Base-by-base conservation (phyloP, 2,329 filamentous ascomycete genomes). In the Clarireedia monteithiana region DNA sequence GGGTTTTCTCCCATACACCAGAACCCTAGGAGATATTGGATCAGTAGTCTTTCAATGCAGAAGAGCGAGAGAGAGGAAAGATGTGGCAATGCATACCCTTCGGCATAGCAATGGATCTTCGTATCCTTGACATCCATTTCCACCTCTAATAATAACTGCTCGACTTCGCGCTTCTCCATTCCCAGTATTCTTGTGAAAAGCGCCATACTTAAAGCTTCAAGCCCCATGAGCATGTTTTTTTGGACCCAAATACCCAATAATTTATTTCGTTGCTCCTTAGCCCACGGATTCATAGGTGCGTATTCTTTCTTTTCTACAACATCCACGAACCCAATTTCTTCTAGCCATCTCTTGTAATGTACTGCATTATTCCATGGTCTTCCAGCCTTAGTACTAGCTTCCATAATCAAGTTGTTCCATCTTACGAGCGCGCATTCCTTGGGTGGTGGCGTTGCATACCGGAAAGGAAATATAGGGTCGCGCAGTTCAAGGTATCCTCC, bases 281-380 rank as follows among this genome's bases (percentile, higher is more conserved):
- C 51, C 66, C 66, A 69, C 2, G 63, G 34, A 50, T 55, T 61
- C 20, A 62, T 49, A 4, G 65, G 63, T 60, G 63, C 67, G 51
- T 60, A 63, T 38, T 66, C 66, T 9, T 38, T 56, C 45, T 61
- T 61, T 56, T 67, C 66, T 12, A 63, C 60, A 5, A 68, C 58
- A 12, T 65, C 54, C 44, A 60, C 61, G 44, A 67, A 64, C 0
- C 67, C 65, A 47, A 58, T 55, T 52, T 64, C 64, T 50, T 60
- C 45, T 52, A 66, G 56, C 54, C 74, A 71, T 1, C 34, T 44
- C 46, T 59, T 59, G 27, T 61, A 63, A 46, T 58, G 56, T 12
- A 34, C 45, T 48, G 42, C 55, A 30, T 65, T 66, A 20, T 48
- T 59, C 63, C 63, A 66, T 5, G 60, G 60, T n/a, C 63, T 56